phyloP scores from a whole-genome alignment of 1,139 yeast species.

The Kodamaea anthophila region DNA sequence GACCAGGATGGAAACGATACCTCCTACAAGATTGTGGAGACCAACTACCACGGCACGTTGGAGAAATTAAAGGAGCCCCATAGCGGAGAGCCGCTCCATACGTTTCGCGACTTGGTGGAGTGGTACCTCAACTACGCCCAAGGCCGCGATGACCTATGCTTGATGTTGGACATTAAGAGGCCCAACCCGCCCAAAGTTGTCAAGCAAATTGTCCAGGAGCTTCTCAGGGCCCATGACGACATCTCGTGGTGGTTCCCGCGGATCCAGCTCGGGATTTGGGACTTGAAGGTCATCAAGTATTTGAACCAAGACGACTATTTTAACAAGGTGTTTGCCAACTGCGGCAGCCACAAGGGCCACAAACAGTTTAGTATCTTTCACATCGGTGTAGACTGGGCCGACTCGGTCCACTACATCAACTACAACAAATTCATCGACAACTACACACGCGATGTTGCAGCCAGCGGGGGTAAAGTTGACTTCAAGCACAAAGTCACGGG shows the following conservation, averaged over 20 bases:
- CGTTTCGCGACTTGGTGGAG: conserved; percentile 51
- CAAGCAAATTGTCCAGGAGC: conserved; percentile 43
- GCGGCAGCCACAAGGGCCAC: conserved; percentile 14
- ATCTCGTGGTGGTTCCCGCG: conserved; percentile 60
- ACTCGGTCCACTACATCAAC: conserved; percentile 27
- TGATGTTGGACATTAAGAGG: conserved; percentile 81
- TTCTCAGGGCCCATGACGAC: conserved; percentile 45
- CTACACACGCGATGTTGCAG: conserved; percentile 11
- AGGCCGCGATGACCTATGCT: conserved; percentile 19
- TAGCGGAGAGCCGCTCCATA: conserved; percentile 55
- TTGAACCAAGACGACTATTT: conserved; percentile 39
- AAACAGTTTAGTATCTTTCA: conserved; percentile 31
- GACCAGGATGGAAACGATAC: conserved; percentile 34
- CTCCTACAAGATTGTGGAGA: conserved; percentile 35
- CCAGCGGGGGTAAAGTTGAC: conserved; percentile 11
- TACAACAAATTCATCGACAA: conserved; percentile 33
- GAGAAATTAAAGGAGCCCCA: conserved; percentile 48
- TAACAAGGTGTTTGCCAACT: conserved; percentile 14
- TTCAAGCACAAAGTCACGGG: conserved; percentile 29
- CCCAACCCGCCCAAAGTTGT: conserved; percentile 58
- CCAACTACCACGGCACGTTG: conserved; percentile 35
- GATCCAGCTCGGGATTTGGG: conserved; percentile 79
- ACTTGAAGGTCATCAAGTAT: conserved; percentile 54
- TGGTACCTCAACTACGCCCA: conserved; percentile 48
- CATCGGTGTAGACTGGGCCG: conserved; percentile 32